Evolutionary conservation across 2,329 filamentous ascomycete species (phyloP).

Genomic region (Cucurbitaria berberidis): DNA sequence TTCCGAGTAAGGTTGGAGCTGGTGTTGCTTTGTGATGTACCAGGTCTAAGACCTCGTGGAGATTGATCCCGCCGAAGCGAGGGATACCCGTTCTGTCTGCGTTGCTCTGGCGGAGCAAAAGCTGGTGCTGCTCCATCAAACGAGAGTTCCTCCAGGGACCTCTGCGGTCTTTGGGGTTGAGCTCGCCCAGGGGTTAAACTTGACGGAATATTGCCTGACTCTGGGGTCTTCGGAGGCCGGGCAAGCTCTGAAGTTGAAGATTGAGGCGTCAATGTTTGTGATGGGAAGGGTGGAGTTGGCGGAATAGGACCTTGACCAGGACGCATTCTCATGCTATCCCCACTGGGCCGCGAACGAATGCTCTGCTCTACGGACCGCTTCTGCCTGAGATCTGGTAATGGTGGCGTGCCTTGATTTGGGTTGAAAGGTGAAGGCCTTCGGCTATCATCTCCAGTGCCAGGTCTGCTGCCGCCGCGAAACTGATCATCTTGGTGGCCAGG

Average conservation of each 20-base stretch:
- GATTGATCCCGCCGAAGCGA: slow-evolving; percentile 38
- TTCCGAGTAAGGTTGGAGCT: slow-evolving; percentile 38
- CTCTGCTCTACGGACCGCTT: slow-evolving; percentile 44
- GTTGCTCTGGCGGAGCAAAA: slow-evolving; percentile 32
- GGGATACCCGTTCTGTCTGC: slow-evolving; percentile 39
- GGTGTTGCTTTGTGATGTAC: slow-evolving; percentile 45
- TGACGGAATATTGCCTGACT: slow-evolving; percentile 31
- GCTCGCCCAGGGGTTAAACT: slow-evolving; percentile 37
- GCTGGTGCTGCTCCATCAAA: slow-evolving; percentile 28
- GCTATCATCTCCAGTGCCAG: slow-evolving; percentile 38
- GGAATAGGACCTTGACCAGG: slow-evolving; percentile 37
- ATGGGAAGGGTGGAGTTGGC: slow-evolving; percentile 30
- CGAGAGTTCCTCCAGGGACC: slow-evolving; percentile 35
- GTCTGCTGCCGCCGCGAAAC: slow-evolving; percentile 26
- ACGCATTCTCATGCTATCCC: slow-evolving; percentile 44
- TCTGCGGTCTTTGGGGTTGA: slow-evolving; percentile 37
- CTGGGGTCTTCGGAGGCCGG: slow-evolving; percentile 40
- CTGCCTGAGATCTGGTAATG: slow-evolving; percentile 37
- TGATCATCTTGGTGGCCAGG: slow-evolving; percentile 28
- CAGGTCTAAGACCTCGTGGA: slow-evolving; percentile 42
- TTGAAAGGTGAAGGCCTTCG: slow-evolving; percentile 34
- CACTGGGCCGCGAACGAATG: slow-evolving; percentile 43
- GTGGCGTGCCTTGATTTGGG: slow-evolving; percentile 29
- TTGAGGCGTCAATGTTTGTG: slow-evolving; percentile 49
- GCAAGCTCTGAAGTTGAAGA: slow-evolving; percentile 49